phyloP scores from a whole-genome alignment of 768 basidiomycete species.

The Mycena capillaripes region DNA sequence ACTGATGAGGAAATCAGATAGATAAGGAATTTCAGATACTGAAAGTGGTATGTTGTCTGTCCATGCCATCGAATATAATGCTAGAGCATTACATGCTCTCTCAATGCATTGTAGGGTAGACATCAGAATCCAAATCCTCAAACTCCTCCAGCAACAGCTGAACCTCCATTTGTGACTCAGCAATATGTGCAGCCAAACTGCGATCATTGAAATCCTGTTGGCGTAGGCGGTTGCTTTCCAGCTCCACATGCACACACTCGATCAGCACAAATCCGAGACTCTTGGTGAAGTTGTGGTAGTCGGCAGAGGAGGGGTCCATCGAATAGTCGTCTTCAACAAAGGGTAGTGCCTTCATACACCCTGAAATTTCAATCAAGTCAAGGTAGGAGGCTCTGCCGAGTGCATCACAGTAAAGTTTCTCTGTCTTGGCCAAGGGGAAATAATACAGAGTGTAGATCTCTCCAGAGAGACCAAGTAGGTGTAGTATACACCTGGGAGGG shows the following conservation, averaged over 20 bases:
- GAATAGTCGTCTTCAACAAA: background rate
- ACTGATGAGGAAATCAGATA: too few relatives aligned
- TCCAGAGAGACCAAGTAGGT: background rate
- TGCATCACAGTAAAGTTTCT: background rate
- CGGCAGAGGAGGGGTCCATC: background rate
- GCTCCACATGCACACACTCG: conserved; percentile 5
- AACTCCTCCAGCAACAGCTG: background rate
- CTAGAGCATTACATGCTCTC: conserved; percentile 9
- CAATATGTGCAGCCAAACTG: background rate
- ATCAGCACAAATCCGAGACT: background rate
- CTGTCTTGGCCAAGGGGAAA: background rate
- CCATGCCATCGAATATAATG: background rate
- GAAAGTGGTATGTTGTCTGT: too few relatives aligned
- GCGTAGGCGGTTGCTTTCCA: background rate
- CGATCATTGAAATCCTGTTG: background rate
- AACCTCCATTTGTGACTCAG: background rate
- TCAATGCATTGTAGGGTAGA: background rate
- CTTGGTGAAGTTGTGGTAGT: background rate
- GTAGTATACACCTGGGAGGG: background rate
- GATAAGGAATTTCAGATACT: background rate
- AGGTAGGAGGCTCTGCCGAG: background rate
- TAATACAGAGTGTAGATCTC: background rate
- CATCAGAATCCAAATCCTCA: background rate
- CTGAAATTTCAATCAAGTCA: background rate
- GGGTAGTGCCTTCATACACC: background rate